Base-by-base conservation (phyloP, 192 early-diverging fungal species). In the Coemansia sp. region DNA sequence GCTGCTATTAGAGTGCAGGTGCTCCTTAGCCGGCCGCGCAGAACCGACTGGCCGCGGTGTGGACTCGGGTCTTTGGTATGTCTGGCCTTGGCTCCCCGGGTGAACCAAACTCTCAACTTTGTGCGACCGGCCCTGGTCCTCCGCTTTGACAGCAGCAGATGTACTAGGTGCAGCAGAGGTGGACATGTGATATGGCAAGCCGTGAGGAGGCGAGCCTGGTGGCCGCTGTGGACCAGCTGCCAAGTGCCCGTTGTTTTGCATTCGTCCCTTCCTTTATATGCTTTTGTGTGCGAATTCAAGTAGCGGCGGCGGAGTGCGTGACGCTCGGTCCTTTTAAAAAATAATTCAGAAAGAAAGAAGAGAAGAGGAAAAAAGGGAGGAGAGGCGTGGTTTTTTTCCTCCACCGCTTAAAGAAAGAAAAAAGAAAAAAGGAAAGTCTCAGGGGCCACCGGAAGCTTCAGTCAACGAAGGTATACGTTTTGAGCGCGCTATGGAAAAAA, bases 231-330 rank as follows among this genome's bases (percentile, higher is more conserved):
- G 58, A 27, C 69, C 72, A 42, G 76, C 60, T 12, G 65, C 57
- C 36, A 78, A 58, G n/a, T 82, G 80, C 29, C 76, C 75, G 73
- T 78, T 77, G 37, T 77, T 77, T 45, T 78, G 80, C 78, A 81
- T 69, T 55, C 55, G 34, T 34, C 34, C 34, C 34, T 27, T 12
- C 25, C 27, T 55, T 10, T 31, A 7, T 17, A 4, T 57, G 3
- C 0, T 44, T 44, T 44, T 21, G 1, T 19, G n/a, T 48, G 46
- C 19, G 19, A 48, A 48, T 48, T 48, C 46, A 9, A 48, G 46
- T 9, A 9, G 15, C 14, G 42, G 14, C 42, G 42, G 42, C 42
- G 46, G 46, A 48, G 46, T 48, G 46, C 46, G 19, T 19, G 19
- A 21, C 46, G 46, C 46, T 48, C 51, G 62, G 39, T 58, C 44